Conservation (phyloP, 805 yeast species). For the Nakazawaea anatomiae region DNA sequence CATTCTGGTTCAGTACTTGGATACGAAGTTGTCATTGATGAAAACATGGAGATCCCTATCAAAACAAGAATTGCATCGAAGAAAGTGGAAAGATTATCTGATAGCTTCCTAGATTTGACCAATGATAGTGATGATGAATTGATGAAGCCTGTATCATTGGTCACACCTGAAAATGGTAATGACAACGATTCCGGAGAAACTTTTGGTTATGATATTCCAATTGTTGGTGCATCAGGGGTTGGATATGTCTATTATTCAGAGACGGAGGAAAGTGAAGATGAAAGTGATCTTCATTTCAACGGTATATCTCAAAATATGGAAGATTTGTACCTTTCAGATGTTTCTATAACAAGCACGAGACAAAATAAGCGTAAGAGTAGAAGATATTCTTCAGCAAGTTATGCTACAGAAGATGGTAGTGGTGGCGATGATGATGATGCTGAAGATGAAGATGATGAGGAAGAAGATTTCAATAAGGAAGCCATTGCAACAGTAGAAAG, state of each 20-base stretch:
- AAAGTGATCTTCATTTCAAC: slow-evolving; percentile 26
- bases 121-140: slow-evolving; percentile 24
- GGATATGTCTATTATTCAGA: slow-evolving; percentile 36
- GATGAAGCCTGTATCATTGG: neutral
- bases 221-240: slow-evolving; percentile 43
- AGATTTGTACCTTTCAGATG: slow-evolving; percentile 43
- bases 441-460: slow-evolving; percentile 47
- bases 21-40: slow-evolving; percentile 61
- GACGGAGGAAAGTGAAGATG: slow-evolving; percentile 37
- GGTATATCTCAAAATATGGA: slow-evolving; percentile 40
- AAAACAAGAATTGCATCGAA: slow-evolving; percentile 48
- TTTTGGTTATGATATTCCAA: slow-evolving; percentile 18
- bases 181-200: slow-evolving; percentile 5
- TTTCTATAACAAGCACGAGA: slow-evolving; percentile 43
- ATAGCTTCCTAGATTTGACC: slow-evolving; percentile 20
- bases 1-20: slow-evolving; percentile 78
- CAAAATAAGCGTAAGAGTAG: slow-evolving; percentile 32
- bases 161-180: too few species aligned
- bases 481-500: slow-evolving; percentile 92
- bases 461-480: slow-evolving; percentile 79
- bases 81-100: slow-evolving; percentile 29
- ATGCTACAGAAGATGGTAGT: slow-evolving; percentile 27
- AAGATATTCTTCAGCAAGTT: slow-evolving; percentile 26
- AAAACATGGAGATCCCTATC: slow-evolving; percentile 39
- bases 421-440: slow-evolving; percentile 21